Evolutionary conservation across 2,329 filamentous ascomycete species (phyloP).

Genomic region (Epichloe bromicola): DNA sequence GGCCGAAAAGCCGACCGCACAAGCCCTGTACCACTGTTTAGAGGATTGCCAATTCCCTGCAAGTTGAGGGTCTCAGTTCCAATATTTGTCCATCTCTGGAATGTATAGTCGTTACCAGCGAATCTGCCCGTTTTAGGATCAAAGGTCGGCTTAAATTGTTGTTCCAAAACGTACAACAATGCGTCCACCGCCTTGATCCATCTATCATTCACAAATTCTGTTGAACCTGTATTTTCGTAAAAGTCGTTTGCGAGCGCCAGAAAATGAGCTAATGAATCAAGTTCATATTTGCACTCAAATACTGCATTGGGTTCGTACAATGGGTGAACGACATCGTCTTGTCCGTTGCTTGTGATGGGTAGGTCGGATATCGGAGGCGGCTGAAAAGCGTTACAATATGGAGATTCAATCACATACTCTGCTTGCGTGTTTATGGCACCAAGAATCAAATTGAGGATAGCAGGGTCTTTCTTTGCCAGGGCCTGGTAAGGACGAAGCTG

Average conservation of each 20-base stretch:
- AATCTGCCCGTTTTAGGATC: conserved; percentile 51
- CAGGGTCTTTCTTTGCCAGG: conserved; percentile 67
- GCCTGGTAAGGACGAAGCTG: conserved; percentile 83
- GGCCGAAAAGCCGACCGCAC: conserved; percentile 87
- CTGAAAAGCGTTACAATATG: conserved; percentile 98
- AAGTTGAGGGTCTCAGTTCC: conserved; percentile 87
- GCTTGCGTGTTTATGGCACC: conserved; percentile 94
- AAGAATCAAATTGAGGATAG: conserved; percentile 66
- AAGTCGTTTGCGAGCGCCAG: conserved; percentile 78
- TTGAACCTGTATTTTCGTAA: conserved; percentile 64
- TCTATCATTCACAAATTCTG: conserved; percentile 61
- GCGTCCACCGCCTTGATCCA: conserved; percentile 72
- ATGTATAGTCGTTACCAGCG: conserved; percentile 69
- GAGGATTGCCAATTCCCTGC: conserved; percentile 75
- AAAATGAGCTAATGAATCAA: conserved; percentile 90
- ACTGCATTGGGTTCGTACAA: conserved; percentile 72
- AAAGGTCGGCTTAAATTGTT: conserved; percentile 75
- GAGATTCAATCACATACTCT: conserved; percentile 86
- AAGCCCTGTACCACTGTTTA: conserved; percentile 72
- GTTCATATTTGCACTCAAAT: conserved; percentile 98
- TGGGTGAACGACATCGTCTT: conserved; percentile 76
- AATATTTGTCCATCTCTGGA: conserved; percentile 63
- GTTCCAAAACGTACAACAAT: conserved; percentile 57
- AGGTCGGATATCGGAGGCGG: conserved; percentile 76
- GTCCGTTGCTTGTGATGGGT: conserved; percentile 58